These are phyloP conservation scores for Sphagnum fallax DNA, from an alignment of 228 moss, liverwort and hornwort species.

Conservation along the genomic window DNA sequence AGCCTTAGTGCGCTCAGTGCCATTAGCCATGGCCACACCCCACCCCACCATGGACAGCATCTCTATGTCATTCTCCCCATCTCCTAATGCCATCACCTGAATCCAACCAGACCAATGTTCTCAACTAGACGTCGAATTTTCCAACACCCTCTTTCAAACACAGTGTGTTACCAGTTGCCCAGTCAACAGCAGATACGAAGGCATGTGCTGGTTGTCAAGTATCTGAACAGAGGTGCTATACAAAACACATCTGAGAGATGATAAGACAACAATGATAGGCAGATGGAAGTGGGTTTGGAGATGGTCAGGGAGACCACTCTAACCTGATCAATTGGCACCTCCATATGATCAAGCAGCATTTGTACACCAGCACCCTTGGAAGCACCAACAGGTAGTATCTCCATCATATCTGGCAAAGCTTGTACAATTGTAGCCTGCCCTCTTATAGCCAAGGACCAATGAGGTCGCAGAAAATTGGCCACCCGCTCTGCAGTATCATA, in stretches of 20 bases:
- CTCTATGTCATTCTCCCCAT: conserved; percentile 95
- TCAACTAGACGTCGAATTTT: neutral
- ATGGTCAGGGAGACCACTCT: too few relatives aligned
- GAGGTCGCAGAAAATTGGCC: conserved; percentile 55
- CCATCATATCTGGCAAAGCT: conserved; percentile 93
- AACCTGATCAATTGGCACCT: conserved; percentile 49
- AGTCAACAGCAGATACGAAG: neutral
- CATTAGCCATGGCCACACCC: conserved; percentile 95
- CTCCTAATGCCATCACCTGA: conserved; percentile 91
- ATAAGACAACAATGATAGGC: too few relatives aligned
- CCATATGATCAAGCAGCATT: conserved; percentile 68
- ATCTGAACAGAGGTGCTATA: neutral
- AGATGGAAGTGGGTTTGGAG: too few relatives aligned
- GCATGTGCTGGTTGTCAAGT: neutral
- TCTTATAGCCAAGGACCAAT: conserved; percentile 51
- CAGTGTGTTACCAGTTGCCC: neutral
- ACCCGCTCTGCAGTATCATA: conserved; percentile 61
- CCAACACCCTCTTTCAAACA: neutral
- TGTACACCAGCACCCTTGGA: conserved; percentile 84
- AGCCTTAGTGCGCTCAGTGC: conserved; percentile 38
- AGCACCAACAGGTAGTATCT: conserved; percentile 71
- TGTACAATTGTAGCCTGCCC: conserved; percentile 73
- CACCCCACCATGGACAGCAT: conserved; percentile 85
- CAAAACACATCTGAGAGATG: neutral
- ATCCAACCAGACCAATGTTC: neutral